Conservation (phyloP, 495 filamentous ascomycete genomes). For the Aspergillus baeticus region DNA sequence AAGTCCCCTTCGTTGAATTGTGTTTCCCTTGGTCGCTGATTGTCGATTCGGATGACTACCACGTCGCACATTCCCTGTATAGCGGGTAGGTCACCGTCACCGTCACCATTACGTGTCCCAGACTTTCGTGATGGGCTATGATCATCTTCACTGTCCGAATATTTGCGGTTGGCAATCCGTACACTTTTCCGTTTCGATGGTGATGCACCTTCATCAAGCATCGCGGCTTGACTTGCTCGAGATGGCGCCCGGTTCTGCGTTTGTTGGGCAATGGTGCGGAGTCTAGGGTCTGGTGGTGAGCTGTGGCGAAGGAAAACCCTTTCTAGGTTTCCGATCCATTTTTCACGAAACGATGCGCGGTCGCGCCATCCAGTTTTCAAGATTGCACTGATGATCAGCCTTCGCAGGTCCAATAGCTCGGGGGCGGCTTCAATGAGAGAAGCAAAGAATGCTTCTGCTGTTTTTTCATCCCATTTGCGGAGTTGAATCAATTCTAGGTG, state of each 20-base stretch:
- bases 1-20: conserved; percentile 78
- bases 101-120: conserved; percentile 8
- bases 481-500: conserved; percentile 71
- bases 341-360: conserved; percentile 67
- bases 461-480: conserved; percentile 62
- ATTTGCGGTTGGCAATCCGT: conserved; percentile 34
- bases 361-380: conserved; percentile 76
- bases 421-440: conserved; percentile 70
- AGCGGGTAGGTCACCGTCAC: conserved; percentile 28
- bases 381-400: conserved; percentile 67
- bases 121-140: background rate
- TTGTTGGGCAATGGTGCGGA: conserved; percentile 24
- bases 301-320: conserved; percentile 61
- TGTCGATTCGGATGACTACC: conserved; percentile 80
- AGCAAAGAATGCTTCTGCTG: conserved; percentile 71
- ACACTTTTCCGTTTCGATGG: conserved; percentile 43
- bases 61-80: conserved; percentile 77
- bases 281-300: conserved; percentile 46
- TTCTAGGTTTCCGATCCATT: conserved; percentile 65
- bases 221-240: background rate
- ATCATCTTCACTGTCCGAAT: conserved; percentile 20
- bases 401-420: conserved; percentile 60
- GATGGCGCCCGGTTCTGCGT: background rate
- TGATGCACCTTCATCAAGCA: conserved; percentile 3
- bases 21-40: conserved; percentile 72